Conservation (phyloP, 371 early-diverging fungal species). For the Batrachochytrium dendrobatidis region DNA sequence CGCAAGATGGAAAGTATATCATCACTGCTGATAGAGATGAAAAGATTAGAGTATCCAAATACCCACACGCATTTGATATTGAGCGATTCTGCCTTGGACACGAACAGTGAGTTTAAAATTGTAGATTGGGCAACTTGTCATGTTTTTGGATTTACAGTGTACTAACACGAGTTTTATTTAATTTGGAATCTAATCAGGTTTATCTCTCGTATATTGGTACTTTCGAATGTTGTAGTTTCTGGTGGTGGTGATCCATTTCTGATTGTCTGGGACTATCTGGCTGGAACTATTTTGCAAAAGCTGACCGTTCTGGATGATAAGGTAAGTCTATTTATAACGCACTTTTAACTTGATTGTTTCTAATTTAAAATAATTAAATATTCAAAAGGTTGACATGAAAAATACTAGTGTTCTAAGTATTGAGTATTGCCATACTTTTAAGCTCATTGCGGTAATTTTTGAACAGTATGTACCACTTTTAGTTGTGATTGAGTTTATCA, state of each 20-base stretch:
- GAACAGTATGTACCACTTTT: not conserved
- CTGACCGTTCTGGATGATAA: not conserved
- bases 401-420: not conserved
- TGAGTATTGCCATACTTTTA: not conserved
- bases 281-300: conserved; percentile 12
- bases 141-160: not conserved
- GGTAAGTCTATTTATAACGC: not conserved
- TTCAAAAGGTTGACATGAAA: not conserved
- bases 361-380: not conserved
- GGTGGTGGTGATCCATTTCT: conserved; percentile 84
- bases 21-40: conserved; percentile 94
- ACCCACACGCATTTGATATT: conserved; percentile 83
- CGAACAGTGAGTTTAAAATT: conserved; percentile 55
- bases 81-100: conserved; percentile 88
- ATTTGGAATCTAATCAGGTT: not conserved
- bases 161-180: not conserved
- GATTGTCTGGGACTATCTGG: conserved; percentile 61
- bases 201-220: conserved; percentile 23
- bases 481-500: not conserved
- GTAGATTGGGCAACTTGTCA: not conserved
- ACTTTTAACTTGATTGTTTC: not conserved
- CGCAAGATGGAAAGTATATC: conserved; percentile 34
- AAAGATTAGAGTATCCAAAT: conserved; percentile 84
- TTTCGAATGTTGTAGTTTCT: conserved; percentile 57
- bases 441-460: not conserved